These are phyloP conservation scores for Arthromyces matolae DNA, from an alignment of 768 basidiomycete species.

Conservation along the genomic window DNA sequence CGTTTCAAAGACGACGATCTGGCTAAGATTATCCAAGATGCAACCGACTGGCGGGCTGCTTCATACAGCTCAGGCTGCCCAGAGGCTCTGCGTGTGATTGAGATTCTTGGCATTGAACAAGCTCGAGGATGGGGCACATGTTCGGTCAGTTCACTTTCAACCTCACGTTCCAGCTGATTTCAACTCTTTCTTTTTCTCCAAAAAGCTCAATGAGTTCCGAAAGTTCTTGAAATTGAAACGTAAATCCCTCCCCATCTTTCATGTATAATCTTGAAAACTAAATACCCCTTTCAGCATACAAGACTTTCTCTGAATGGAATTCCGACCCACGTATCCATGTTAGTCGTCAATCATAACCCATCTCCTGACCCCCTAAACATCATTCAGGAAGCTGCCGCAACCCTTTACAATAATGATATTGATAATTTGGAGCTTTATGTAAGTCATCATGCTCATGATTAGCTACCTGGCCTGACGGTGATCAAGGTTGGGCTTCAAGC, in stretches of 20 bases:
- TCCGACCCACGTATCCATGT: slow-evolving; percentile 54
- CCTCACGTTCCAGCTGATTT: neutral
- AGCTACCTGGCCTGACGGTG: neutral
- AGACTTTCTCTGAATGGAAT: slow-evolving; percentile 71
- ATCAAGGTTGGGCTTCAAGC: slow-evolving; percentile 62
- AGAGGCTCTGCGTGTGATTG: slow-evolving; percentile 59
- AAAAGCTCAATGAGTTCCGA: slow-evolving; percentile 73
- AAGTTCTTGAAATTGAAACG: slow-evolving; percentile 69
- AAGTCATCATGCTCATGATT: slow-evolving; percentile 17
- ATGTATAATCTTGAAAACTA: slow-evolving; percentile 9
- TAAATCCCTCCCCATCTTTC: slow-evolving; percentile 28
- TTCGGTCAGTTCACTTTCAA: slow-evolving; percentile 42
- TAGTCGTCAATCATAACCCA: slow-evolving; percentile 14
- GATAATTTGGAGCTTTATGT: slow-evolving; percentile 80
- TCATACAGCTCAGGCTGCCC: slow-evolving; percentile 73
- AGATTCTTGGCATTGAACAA: slow-evolving; percentile 67
- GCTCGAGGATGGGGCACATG: slow-evolving; percentile 69
- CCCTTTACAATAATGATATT: slow-evolving; percentile 67
- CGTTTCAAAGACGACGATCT: slow-evolving; percentile 62
- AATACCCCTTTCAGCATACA: slow-evolving; percentile 46
- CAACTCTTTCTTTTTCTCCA: slow-evolving; percentile 1
- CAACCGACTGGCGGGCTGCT: slow-evolving; percentile 55
- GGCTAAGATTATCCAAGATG: slow-evolving; percentile 57
- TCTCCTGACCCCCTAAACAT: neutral
- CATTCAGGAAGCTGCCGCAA: slow-evolving; percentile 53